A percentile compares a stretch with the other conserved stretches of the same genome.
phyloP scores from a whole-genome alignment of 768 basidiomycete genomes.

The Tubosaeta sp. region DNA sequence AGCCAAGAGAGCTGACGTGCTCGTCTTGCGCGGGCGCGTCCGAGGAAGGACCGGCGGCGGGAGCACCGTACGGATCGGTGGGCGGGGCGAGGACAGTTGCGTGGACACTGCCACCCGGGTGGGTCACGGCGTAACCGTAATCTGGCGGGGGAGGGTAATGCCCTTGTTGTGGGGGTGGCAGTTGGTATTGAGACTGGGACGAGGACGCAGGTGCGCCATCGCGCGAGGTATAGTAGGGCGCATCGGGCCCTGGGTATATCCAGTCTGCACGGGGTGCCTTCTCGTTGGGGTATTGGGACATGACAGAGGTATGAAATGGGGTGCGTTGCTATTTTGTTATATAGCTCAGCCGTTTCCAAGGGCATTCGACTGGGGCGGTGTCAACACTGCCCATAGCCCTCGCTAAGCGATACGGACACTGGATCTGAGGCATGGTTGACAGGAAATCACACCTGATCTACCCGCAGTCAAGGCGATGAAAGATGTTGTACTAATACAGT shows the following conservation, averaged over 20 bases:
- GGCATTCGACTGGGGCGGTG: neutral
- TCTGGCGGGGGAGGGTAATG: constrained; percentile 10
- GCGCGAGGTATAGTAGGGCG: constrained; percentile 3
- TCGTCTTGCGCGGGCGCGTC: neutral
- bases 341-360: neutral
- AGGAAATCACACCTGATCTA: neutral
- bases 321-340: neutral
- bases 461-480: neutral
- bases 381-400: neutral
- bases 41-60: neutral
- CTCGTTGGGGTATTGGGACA: constrained; percentile 24
- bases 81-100: neutral
- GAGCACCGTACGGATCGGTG: neutral
- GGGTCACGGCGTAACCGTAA: constrained; percentile 6
- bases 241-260: constrained; percentile 2
- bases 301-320: neutral
- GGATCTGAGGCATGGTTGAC: neutral
- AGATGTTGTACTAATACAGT: neutral
- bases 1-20: constrained; percentile 10
- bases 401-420: neutral
- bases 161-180: constrained; percentile 1
- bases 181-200: neutral
- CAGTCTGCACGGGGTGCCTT: constrained; percentile 19
- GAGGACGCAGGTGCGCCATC: constrained; percentile 5
- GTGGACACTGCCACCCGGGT: neutral